Percentiles rank a stretch among this genome's conserved stretches.
These are phyloP conservation scores for Aphanomyces astaci DNA, from an alignment of 352 stramenopile species.

Conservation along the genomic window DNA sequence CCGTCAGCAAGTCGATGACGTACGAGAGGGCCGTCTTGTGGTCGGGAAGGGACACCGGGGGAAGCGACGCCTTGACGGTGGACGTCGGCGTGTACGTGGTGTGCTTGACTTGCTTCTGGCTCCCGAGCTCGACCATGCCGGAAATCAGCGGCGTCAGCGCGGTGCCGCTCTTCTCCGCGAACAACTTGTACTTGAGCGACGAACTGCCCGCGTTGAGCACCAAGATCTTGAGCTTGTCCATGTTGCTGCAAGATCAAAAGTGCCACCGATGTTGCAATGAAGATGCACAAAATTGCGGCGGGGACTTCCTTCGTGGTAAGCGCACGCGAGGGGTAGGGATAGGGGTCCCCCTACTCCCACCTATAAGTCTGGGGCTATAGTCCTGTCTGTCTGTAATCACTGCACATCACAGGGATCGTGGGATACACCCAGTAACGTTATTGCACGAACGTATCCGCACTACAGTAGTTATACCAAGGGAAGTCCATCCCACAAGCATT, in stretches of 20 bases:
- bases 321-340: not conserved
- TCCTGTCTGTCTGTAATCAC: no score
- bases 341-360: not conserved
- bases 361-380: not conserved
- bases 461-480: no score
- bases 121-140: conserved; percentile 67
- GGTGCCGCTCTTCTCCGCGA: conserved; percentile 33
- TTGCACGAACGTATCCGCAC: no score
- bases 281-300: not conserved
- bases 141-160: conserved; percentile 57
- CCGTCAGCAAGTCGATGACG: conserved; percentile 19
- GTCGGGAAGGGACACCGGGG: conserved; percentile 32
- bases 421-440: no score
- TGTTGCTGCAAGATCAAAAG: no score
- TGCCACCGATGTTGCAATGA: no score
- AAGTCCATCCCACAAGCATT: no score
- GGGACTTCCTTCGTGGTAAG: not conserved
- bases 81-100: conserved; percentile 37
- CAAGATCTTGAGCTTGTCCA: conserved; percentile 22
- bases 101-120: conserved; percentile 58
- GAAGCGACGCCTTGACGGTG: conserved; percentile 43
- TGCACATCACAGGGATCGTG: no score
- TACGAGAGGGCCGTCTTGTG: conserved; percentile 18
- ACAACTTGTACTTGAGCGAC: conserved; percentile 84
- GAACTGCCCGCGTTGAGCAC: conserved; percentile 67